Conservation (phyloP, 2,329 filamentous ascomycete species). For the Diplodia seriata region DNA sequence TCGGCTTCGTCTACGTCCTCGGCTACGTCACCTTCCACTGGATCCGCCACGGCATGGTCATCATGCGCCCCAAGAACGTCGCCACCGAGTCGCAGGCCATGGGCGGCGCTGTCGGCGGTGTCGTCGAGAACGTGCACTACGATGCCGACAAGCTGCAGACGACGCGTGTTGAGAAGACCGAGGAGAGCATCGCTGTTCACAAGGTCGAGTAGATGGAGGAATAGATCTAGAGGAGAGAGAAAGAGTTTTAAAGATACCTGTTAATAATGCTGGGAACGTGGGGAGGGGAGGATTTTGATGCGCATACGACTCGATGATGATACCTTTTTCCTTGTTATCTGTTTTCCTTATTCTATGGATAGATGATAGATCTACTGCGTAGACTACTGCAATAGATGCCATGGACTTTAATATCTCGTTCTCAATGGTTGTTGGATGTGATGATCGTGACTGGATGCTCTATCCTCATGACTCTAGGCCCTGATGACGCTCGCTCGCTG, state of each 20-base stretch:
- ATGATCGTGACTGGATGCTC: neutral
- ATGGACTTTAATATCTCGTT: neutral
- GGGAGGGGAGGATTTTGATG: neutral
- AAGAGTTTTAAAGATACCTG: neutral
- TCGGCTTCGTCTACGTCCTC: constrained; percentile 52
- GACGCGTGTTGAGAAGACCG: constrained; percentile 16
- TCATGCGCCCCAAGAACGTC: constrained; percentile 44
- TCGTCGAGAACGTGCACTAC: constrained; percentile 29
- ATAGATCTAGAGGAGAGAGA: neutral
- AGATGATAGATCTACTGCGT: constrained; percentile 11
- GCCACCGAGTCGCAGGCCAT: constrained; percentile 34
- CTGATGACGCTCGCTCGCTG: neutral
- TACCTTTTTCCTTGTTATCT: constrained; percentile 6
- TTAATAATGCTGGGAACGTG: neutral
- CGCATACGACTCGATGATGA: constrained; percentile 19
- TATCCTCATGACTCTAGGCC: neutral
- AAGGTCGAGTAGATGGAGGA: neutral
- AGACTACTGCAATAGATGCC: constrained; percentile 14
- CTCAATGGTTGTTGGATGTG: neutral
- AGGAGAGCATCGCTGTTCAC: constrained; percentile 1
- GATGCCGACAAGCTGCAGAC: constrained; percentile 21
- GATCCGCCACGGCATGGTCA: constrained; percentile 43
- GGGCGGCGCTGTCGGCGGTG: constrained; percentile 35
- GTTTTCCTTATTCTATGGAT: neutral
- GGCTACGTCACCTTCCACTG: constrained; percentile 44